These are phyloP conservation scores for Patellifolia procumbens DNA, from an alignment of 179 eudicot species.

Conservation along the genomic window DNA sequence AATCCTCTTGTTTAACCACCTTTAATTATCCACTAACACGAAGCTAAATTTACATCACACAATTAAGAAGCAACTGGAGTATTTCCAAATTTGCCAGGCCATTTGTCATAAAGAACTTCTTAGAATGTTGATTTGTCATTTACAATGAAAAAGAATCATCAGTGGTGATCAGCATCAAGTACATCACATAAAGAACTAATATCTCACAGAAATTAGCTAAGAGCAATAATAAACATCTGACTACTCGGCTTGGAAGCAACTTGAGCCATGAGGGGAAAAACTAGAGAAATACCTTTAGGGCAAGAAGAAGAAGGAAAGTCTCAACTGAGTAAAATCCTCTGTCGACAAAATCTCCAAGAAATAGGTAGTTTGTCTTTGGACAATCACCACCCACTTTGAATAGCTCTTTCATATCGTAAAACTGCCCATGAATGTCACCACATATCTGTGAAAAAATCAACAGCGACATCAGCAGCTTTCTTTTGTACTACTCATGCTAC, in stretches of 20 bases:
- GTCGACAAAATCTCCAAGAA: constrained; percentile 97
- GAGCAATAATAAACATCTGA: constrained; percentile 1
- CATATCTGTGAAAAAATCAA: constrained; percentile 59
- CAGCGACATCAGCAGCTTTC: neutral
- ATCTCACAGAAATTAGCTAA: neutral
- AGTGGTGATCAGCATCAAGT: constrained; percentile 8
- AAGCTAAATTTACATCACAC: neutral
- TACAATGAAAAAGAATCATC: constrained; percentile 9
- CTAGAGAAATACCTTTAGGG: constrained; percentile 64
- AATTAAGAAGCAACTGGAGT: constrained; percentile 4
- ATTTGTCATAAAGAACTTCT: neutral
- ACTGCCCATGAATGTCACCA: constrained; percentile 98
- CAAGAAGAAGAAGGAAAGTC: constrained; percentile 91
- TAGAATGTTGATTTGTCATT: constrained; percentile 9
- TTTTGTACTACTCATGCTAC: neutral
- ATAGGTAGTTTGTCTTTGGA: constrained; percentile 92
- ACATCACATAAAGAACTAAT: neutral
- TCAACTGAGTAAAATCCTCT: constrained; percentile 95
- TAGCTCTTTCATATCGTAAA: constrained; percentile 95
- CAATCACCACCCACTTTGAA: constrained; percentile 97
- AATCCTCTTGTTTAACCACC: neutral
- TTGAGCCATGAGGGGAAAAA: neutral
- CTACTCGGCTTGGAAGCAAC: constrained; percentile 4
- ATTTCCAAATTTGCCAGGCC: neutral
- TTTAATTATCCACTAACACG: neutral